Evolutionary conservation across 177 flowering plant genomes (phyloP).

Genomic region (Vitis hybrid): DNA sequence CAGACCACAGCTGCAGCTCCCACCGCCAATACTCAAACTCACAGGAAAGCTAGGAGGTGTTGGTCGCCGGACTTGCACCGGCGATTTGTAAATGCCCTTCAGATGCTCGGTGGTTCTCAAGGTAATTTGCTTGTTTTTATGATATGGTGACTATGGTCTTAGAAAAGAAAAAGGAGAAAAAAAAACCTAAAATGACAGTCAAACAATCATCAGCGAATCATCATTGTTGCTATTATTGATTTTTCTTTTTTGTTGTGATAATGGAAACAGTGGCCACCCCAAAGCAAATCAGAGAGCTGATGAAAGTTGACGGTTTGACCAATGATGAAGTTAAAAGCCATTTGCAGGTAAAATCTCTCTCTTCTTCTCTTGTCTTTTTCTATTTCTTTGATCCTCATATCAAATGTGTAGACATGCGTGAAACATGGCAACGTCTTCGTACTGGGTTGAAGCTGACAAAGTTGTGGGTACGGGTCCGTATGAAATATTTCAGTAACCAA

Average conservation of each 20-base stretch:
- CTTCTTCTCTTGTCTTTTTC: background rate
- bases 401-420: too few relatives aligned
- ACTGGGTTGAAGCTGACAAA: too few relatives aligned
- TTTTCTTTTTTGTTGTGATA: slow-evolving; percentile 2
- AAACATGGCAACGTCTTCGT: too few relatives aligned
- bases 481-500: too few relatives aligned
- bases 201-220: background rate
- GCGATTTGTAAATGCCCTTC: slow-evolving; percentile 92
- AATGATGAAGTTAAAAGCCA: slow-evolving; percentile 99
- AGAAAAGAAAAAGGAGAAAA: background rate
- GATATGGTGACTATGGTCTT: background rate
- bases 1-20: slow-evolving; percentile 25
- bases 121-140: slow-evolving; percentile 38
- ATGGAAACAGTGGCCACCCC: slow-evolving; percentile 85
- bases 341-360: slow-evolving; percentile 62
- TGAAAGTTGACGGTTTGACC: slow-evolving; percentile 99
- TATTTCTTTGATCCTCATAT: too few relatives aligned
- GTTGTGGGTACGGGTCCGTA: too few relatives aligned
- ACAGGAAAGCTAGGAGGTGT: slow-evolving; percentile 89
- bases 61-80: slow-evolving; percentile 99
- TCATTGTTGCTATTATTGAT: background rate
- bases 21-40: slow-evolving; percentile 39
- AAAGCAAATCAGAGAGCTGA: slow-evolving; percentile 94
- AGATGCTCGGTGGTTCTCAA: slow-evolving; percentile 96
- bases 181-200: background rate